Conservation (phyloP, 1,284 basidiomycete species). For the Irpex lacteus region DNA sequence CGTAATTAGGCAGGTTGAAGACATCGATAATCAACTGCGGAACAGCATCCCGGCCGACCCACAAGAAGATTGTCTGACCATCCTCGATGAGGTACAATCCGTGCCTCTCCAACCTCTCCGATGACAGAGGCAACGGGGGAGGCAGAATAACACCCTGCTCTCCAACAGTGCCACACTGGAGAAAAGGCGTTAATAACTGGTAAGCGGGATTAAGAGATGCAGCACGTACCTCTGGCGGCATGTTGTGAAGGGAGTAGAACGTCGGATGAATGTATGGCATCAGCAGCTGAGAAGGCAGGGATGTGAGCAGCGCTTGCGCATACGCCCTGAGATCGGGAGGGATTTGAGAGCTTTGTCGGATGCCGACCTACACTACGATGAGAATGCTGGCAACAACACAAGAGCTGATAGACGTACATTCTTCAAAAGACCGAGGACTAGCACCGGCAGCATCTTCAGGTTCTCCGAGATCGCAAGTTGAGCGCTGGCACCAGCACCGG, state of each 20-base stretch:
- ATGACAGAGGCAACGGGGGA: constrained; percentile 86
- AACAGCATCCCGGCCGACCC: constrained; percentile 96
- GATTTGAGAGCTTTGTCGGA: constrained; percentile 94
- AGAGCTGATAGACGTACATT: constrained; percentile 59
- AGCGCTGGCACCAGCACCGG: constrained; percentile 90
- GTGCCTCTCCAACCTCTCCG: constrained; percentile 92
- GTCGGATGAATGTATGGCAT: constrained; percentile 93
- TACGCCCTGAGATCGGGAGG: constrained; percentile 96
- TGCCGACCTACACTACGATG: constrained; percentile 64
- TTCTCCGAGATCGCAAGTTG: constrained; percentile 92
- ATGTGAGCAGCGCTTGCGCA: constrained; percentile 90
- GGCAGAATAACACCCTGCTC: constrained; percentile 84
- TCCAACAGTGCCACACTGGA: constrained; percentile 77
- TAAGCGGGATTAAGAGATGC: no score
- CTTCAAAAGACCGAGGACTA: constrained; percentile 90
- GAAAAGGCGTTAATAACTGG: neutral
- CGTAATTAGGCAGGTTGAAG: constrained; percentile 88
- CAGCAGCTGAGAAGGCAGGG: constrained; percentile 87
- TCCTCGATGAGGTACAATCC: constrained; percentile 98
- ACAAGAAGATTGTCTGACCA: constrained; percentile 96
- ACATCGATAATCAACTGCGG: constrained; percentile 94
- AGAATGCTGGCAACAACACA: constrained; percentile 4
- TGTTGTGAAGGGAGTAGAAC: constrained; percentile 97
- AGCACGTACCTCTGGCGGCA: constrained; percentile 79
- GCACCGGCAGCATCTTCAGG: constrained; percentile 89